Percentiles rank a stretch among this genome's conserved stretches.
Evolutionary conservation across 345 rosid genomes (phyloP).

Genomic region (Atalantia buxifolia): DNA sequence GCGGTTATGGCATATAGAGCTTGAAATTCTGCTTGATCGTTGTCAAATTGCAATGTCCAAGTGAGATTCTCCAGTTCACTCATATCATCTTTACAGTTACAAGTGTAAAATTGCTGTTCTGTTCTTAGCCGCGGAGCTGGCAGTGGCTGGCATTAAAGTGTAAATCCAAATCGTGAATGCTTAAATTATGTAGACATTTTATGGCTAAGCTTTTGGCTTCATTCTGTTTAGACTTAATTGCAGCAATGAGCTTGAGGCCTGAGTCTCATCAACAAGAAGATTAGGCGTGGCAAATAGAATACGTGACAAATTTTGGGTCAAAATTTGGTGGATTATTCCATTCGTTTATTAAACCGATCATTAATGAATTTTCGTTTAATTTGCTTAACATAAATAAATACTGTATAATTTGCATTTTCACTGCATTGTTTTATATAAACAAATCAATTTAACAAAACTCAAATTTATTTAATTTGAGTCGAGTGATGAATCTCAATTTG

Average conservation of each 20-base stretch:
- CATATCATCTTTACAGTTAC: conserved; percentile 8
- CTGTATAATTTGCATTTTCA: too few relatives aligned
- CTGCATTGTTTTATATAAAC: too few relatives aligned
- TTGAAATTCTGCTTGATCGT: neutral
- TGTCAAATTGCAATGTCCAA: neutral
- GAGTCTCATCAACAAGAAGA: too few relatives aligned
- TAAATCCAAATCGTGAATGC: conserved; percentile 25
- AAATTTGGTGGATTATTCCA: neutral
- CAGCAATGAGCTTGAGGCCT: too few relatives aligned
- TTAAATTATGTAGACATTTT: neutral
- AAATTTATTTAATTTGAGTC: too few relatives aligned
- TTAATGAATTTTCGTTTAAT: too few relatives aligned
- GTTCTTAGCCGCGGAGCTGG: neutral
- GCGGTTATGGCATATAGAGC: conserved; percentile 39
- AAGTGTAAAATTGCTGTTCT: conserved; percentile 24
- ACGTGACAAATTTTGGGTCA: neutral
- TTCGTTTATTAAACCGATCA: too few relatives aligned
- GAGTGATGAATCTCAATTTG: too few relatives aligned
- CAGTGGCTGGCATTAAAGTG: conserved; percentile 17
- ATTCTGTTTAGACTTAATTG: neutral
- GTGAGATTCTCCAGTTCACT: conserved; percentile 9
- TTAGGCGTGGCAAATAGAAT: too few relatives aligned
- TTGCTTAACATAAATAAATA: too few relatives aligned
- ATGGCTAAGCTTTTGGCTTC: neutral
- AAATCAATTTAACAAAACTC: too few relatives aligned